phyloP scores from a whole-genome alignment of 2,329 filamentous ascomycete genomes.

The Zymoseptoria passerinii region DNA sequence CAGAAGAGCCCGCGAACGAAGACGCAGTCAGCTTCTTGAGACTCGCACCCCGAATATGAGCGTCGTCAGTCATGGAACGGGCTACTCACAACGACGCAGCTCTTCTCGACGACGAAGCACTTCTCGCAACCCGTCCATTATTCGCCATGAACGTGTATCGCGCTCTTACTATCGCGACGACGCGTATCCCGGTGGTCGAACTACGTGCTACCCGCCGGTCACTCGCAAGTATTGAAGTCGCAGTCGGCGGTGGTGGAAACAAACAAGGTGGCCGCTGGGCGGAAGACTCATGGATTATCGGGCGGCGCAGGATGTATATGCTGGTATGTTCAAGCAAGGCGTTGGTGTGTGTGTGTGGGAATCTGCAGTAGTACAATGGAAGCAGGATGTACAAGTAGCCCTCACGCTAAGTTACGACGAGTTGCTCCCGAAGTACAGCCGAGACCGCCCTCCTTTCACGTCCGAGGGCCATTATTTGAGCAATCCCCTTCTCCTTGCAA shows the following conservation, averaged over 20 bases:
- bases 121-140: not conserved
- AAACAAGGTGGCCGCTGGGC: not conserved
- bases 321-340: not conserved
- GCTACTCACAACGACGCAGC: not conserved
- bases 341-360: not conserved
- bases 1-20: not conserved
- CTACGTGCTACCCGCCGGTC: not conserved
- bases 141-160: not conserved
- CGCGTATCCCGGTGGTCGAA: not conserved
- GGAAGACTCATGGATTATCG: not conserved
- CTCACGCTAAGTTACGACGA: not conserved
- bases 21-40: not conserved
- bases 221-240: not conserved
- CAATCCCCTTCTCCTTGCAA: too few relatives aligned
- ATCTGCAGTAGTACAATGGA: not conserved
- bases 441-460: too few relatives aligned
- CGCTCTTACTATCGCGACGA: not conserved
- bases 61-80: not conserved
- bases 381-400: not conserved
- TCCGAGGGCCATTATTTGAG: too few relatives aligned
- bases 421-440: too few relatives aligned
- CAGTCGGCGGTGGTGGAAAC: too few relatives aligned
- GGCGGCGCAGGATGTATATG: not conserved
- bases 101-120: not conserved
- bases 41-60: not conserved